Percentiles rank a stretch among this genome's conserved stretches.
phyloP scores from a whole-genome alignment of 768 basidiomycete species.

The Boletus speciosus region DNA sequence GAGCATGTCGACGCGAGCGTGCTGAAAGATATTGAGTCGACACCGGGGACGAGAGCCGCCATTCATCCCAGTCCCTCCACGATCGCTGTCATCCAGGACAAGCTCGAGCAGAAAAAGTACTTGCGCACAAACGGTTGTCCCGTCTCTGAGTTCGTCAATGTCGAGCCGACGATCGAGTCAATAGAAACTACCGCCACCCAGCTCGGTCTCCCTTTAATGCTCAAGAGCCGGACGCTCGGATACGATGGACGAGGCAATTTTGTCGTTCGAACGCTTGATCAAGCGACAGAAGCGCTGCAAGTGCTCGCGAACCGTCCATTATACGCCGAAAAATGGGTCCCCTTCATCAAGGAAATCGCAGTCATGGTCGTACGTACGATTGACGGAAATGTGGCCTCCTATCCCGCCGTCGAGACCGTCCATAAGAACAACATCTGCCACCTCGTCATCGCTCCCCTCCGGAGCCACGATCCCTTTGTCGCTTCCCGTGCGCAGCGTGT shows the following conservation, averaged over 20 bases:
- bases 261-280: constrained; percentile 54
- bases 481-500: constrained; percentile 58
- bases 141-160: constrained; percentile 55
- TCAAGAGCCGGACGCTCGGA: constrained; percentile 92
- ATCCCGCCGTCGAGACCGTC: constrained; percentile 92
- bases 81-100: constrained; percentile 80
- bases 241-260: constrained; percentile 97
- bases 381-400: constrained; percentile 70
- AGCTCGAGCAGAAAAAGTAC: constrained; percentile 63
- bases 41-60: constrained; percentile 25
- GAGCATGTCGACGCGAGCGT: constrained; percentile 88
- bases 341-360: constrained; percentile 85
- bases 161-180: constrained; percentile 53
- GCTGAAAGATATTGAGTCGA: constrained; percentile 45
- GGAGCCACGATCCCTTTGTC: constrained; percentile 54
- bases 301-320: constrained; percentile 65
- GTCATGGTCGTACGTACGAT: constrained; percentile 92
- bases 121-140: constrained; percentile 48
- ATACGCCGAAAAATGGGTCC: constrained; percentile 94
- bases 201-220: constrained; percentile 88
- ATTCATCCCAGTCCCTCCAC: constrained; percentile 81
- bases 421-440: constrained; percentile 94
- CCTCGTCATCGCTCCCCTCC: constrained; percentile 85
- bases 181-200: constrained; percentile 48
- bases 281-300: constrained; percentile 49